Conservation (phyloP, 305 asterid genomes). For the Plantago lanceolata region DNA sequence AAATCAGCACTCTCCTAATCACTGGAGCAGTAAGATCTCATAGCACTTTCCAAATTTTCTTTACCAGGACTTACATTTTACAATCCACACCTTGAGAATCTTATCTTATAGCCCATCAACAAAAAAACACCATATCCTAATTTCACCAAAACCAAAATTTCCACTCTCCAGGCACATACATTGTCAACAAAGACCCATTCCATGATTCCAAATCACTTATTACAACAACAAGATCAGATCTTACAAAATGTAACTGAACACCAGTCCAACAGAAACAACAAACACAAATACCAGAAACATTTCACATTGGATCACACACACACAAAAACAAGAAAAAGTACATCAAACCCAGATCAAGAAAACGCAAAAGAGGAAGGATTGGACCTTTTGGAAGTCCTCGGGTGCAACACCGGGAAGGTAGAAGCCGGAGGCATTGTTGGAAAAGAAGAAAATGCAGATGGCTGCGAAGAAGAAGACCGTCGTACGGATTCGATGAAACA, state of each 20-base stretch:
- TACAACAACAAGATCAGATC: constrained; percentile 26
- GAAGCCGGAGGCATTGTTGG: constrained; percentile 42
- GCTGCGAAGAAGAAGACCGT: constrained; percentile 23
- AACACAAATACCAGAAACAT: constrained; percentile 10
- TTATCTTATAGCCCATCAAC: too few relatives aligned
- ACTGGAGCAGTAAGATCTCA: too few relatives aligned
- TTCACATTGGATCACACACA: neutral
- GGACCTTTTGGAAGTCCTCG: constrained; percentile 57
- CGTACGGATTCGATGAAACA: constrained; percentile 21
- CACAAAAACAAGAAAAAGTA: neutral
- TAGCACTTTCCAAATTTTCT: neutral
- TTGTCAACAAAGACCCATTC: constrained; percentile 6
- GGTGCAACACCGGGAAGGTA: constrained; percentile 81
- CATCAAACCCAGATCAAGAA: constrained; percentile 4
- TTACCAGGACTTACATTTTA: neutral
- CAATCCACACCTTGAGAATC: too few relatives aligned
- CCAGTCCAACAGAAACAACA: constrained; percentile 19
- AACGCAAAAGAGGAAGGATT: constrained; percentile 2
- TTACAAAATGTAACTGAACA: neutral
- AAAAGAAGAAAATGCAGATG: constrained; percentile 34
- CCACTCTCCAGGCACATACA: constrained; percentile 9
- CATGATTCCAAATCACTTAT: neutral
- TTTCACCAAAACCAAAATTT: constrained; percentile 7
- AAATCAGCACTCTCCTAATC: neutral
- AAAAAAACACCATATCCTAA: neutral